A percentile compares a stretch with the other conserved stretches of the same genome.
Evolutionary conservation across 164 flowering plant genomes (phyloP).

Genomic region (Warburgia ugandensis): DNA sequence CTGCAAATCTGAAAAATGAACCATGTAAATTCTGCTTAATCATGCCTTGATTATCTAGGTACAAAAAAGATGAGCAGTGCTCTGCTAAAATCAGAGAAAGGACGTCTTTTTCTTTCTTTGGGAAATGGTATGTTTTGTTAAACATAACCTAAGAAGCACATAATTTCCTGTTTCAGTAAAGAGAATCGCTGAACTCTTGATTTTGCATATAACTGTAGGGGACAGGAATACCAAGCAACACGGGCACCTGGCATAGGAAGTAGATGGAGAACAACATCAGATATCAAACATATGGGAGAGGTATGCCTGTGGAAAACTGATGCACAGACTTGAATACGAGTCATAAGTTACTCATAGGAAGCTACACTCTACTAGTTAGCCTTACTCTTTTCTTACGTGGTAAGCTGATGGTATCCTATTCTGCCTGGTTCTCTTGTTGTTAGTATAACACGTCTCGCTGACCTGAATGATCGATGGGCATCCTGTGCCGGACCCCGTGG

Average conservation of each 20-base stretch:
- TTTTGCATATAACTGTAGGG: conserved; percentile 28
- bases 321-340: too few relatives aligned
- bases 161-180: neutral
- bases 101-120: conserved; percentile 54
- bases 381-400: too few relatives aligned
- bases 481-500: conserved; percentile 77
- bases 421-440: neutral
- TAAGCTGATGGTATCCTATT: neutral
- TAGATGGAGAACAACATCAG: conserved; percentile 80
- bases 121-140: conserved; percentile 47
- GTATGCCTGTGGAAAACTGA: too few relatives aligned
- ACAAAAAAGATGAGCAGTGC: conserved; percentile 61
- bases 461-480: conserved; percentile 66
- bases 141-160: neutral
- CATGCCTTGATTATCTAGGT: conserved; percentile 20
- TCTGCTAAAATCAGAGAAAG: conserved; percentile 48
- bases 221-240: conserved; percentile 53
- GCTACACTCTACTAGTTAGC: too few relatives aligned
- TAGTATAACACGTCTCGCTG: conserved; percentile 73
- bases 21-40: too few relatives aligned
- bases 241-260: conserved; percentile 60
- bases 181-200: neutral
- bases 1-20: too few relatives aligned
- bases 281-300: conserved; percentile 63
- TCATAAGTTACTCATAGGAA: too few relatives aligned